Evolutionary conservation across 1,139 yeast species (phyloP).

Genomic region (Yamadazyma sp.): DNA sequence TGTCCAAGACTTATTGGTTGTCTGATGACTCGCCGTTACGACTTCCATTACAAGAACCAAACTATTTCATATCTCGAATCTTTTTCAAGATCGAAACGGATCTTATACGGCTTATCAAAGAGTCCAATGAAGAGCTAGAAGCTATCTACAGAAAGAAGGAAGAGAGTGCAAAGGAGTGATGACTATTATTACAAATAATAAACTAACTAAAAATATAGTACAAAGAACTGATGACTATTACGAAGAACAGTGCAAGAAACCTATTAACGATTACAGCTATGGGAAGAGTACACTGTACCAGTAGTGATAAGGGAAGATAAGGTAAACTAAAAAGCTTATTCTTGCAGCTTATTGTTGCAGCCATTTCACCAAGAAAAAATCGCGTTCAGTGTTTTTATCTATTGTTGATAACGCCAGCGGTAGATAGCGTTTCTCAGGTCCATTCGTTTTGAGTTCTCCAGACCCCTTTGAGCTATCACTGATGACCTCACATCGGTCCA

Average conservation of each 20-base stretch:
- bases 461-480: constrained; percentile 13
- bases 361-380: no score
- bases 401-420: no score
- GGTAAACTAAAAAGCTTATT: no score
- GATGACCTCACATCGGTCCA: constrained; percentile 19
- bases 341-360: background rate
- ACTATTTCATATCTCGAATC: constrained; percentile 53
- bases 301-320: no score
- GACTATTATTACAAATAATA: no score
- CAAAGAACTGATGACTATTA: no score
- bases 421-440: no score
- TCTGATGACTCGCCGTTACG: constrained; percentile 64
- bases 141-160: background rate
- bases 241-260: no score
- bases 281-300: no score
- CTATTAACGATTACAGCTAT: no score
- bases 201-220: no score
- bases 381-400: no score
- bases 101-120: constrained; percentile 18
- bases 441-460: constrained; percentile 1
- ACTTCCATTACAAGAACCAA: constrained; percentile 65
- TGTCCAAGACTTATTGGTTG: constrained; percentile 44
- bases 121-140: constrained; percentile 11
- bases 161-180: background rate
- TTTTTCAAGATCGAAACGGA: constrained; percentile 28